Base-by-base conservation (phyloP, 2,329 filamentous ascomycete species). In the Alternaria sp. region DNA sequence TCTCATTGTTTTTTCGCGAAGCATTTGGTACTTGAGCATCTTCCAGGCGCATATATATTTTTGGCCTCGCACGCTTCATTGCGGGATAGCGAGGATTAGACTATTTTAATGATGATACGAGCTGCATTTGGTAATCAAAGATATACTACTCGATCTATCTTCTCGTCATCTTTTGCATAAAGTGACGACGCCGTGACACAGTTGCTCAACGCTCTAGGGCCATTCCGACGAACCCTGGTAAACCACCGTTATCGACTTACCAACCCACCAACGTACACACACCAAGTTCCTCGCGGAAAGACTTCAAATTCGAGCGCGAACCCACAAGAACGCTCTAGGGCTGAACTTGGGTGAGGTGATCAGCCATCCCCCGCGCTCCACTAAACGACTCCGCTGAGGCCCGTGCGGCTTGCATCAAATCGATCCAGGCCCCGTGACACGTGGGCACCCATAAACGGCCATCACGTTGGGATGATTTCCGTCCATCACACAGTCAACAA, bases 81-180 rank as follows among this genome's bases (percentile, higher is more conserved):
- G 52, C 17, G 36, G 23, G 25, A 54, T 6, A 44, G 32, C 50
- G 26, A 23, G 50, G 56, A 30, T 28, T 54, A 49, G 11, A 52
- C n/a, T 32, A 12, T 61, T 47, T 26, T 58, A 70, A 59, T 57
- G 68, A 66, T 23, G 62, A 67, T 30, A 73, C 45, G 70, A 71
- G 51, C n/a, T 74, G 69, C 71, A 75, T 75, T 52, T 70, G 64
- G 32, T 60, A 63, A 67, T 62, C 62, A 71, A n/a, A n/a, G n/a
- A n/a, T n/a, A n/a, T n/a, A n/a, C n/a, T n/a, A n/a, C n/a, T n/a
- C n/a, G n/a, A n/a, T n/a, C n/a, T n/a, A n/a, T n/a, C n/a, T n/a
- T n/a, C n/a, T n/a, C n/a, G n/a, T n/a, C n/a, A n/a, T n/a, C n/a
- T n/a, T n/a, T n/a, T n/a, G n/a, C n/a, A n/a, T n/a, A n/a, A n/a